Conservation (phyloP, 202 grass and related monocot genomes). For the Dendrocalamus latiflorus region DNA sequence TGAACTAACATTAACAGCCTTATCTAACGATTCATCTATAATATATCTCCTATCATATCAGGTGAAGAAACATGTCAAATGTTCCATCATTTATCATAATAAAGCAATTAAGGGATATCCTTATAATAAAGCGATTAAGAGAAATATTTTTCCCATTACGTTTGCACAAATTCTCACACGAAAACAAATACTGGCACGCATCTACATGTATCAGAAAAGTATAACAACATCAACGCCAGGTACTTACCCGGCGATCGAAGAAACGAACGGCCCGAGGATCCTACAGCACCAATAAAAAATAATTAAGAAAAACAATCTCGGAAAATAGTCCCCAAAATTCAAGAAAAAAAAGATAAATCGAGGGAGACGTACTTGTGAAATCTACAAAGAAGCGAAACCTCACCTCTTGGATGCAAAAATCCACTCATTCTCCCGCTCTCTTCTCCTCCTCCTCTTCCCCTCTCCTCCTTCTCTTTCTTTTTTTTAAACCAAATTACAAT, state of each 20-base stretch:
- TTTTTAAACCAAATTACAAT: too few species aligned
- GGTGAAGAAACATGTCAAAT: neutral
- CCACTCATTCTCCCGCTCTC: too few species aligned
- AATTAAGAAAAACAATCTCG: neutral
- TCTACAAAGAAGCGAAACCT: too few species aligned
- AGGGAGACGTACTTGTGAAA: conserved; percentile 47
- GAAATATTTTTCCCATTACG: neutral
- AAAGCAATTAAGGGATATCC: neutral
- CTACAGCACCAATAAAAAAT: too few species aligned
- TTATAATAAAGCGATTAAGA: neutral
- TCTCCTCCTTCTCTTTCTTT: too few species aligned
- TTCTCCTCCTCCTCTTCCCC: too few species aligned
- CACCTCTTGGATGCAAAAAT: too few species aligned
- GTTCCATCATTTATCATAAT: neutral
- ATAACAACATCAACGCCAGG: neutral
- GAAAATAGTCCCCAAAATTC: neutral
- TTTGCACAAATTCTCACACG: neutral
- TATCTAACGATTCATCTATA: neutral
- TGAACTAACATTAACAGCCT: neutral
- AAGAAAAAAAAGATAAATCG: neutral
- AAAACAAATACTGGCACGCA: neutral
- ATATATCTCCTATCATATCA: neutral
- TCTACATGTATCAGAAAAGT: neutral
- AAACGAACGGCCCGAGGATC: conserved; percentile 66
- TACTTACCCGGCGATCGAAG: conserved; percentile 80